Conservation (phyloP, 73 alveolate species). For the Symbiodinium natans region DNA sequence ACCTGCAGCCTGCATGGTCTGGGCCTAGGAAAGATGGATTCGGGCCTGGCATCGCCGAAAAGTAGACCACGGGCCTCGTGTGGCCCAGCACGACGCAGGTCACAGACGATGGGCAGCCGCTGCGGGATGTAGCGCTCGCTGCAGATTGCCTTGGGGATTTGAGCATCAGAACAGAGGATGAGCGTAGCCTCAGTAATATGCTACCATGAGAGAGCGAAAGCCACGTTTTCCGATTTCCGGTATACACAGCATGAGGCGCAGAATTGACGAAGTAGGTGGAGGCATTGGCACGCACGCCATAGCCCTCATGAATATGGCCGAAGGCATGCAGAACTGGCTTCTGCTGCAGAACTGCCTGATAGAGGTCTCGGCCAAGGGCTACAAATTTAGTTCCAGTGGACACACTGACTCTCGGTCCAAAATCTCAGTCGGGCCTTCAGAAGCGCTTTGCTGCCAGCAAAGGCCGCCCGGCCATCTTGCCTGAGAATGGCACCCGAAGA, state of each 20-base stretch:
- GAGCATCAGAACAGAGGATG: too few species aligned
- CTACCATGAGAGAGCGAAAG: too few species aligned
- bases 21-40: too few species aligned
- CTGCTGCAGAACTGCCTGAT: slow-evolving; percentile 31
- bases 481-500: not conserved
- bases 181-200: too few species aligned
- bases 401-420: too few species aligned
- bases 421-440: too few species aligned
- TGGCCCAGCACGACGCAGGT: not conserved
- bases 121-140: slow-evolving; percentile 21
- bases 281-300: slow-evolving; percentile 39
- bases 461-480: slow-evolving; percentile 7
- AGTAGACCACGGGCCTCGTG: not conserved
- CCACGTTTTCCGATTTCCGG: too few species aligned
- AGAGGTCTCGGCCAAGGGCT: slow-evolving; percentile 1
- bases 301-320: slow-evolving; percentile 94
- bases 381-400: too few species aligned
- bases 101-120: slow-evolving; percentile 1
- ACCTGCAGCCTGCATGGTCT: too few species aligned
- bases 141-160: not conserved
- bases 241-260: not conserved
- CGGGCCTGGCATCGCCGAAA: not conserved
- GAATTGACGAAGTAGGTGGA: slow-evolving; percentile 12
- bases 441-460: not conserved
- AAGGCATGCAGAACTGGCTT: slow-evolving; percentile 89